phyloP scores from a whole-genome alignment of 371 early-diverging fungal genomes.

The Quaeritorhiza haematococci region DNA sequence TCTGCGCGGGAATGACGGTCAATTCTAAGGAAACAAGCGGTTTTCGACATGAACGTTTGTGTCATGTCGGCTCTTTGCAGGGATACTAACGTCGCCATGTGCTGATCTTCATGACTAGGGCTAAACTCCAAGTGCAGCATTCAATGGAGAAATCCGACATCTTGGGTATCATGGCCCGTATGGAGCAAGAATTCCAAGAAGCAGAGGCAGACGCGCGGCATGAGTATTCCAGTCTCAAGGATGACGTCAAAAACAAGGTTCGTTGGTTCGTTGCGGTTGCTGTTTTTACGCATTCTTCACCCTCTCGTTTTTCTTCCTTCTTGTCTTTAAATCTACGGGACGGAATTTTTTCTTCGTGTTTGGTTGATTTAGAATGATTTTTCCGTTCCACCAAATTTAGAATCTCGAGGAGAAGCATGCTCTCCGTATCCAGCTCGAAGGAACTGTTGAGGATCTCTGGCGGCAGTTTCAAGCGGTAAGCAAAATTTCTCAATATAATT shows the following conservation, averaged over 20 bases:
- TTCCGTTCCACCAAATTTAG: too few species aligned
- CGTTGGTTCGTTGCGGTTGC: background rate
- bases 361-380: background rate
- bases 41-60: too few species aligned
- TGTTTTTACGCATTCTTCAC: background rate
- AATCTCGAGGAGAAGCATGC: conserved; percentile 59
- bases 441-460: conserved; percentile 53
- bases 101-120: conserved; percentile 13
- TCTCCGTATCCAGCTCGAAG: conserved; percentile 49
- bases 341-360: background rate
- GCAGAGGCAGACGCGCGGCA: conserved; percentile 53
- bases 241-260: conserved; percentile 55
- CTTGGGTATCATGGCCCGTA: conserved; percentile 42
- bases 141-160: conserved; percentile 41
- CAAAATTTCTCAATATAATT: background rate
- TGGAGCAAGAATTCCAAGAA: conserved; percentile 48
- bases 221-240: conserved; percentile 46
- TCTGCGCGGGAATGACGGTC: too few species aligned
- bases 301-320: background rate
- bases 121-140: conserved; percentile 33
- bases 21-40: too few species aligned
- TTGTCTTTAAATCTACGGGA: background rate
- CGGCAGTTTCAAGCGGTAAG: conserved; percentile 43
- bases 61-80: background rate
- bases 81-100: background rate